Base-by-base conservation (phyloP, 2,329 filamentous ascomycete species). In the Neophaeococcomyces aloes region DNA sequence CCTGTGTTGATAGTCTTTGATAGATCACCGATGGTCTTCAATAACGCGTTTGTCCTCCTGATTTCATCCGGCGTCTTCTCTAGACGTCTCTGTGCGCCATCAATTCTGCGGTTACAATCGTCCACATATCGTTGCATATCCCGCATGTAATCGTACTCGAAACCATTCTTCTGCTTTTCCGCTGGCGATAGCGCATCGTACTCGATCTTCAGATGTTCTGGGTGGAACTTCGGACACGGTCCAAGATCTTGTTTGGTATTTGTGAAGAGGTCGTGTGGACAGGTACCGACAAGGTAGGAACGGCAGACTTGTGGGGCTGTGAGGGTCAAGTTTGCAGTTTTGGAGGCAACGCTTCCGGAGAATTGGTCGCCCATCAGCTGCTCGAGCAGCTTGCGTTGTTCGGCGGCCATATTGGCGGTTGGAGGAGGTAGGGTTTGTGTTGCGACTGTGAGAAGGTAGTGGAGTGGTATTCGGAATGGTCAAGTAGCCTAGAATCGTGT, bases 31-130 rank as follows among this genome's bases (percentile, higher is more conserved):
- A 98, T 96, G 55, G 79, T 71, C 67, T 89, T 91, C 49, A 96
- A 74, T 55, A 96, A 66, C 37, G 82, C 78, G 59, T 94, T 96
- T 2, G 91, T 96, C 70, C 96, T 88, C 19, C 86, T 73, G 54
- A 98, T 95, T 69, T 98, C 91, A 59, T 98, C 91, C 7, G 89
- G 88, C 1, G 91, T 96, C 74, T 96, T 98, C 67, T 98, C 91
- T 46, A 98, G 68, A 41, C 89, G 74, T 40, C 87, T 75, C 70
- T 96, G 89, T 7, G 89, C 87, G 11, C 79, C 74, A 53, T 96
- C 88, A 61, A 98, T 98, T 55, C 88, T 76, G 44, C 87, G 77
- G 64, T 98, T 94, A 70, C 91, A 98, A 54, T 94, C 88, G 59
- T 93, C 86, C 58, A 98, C 91, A 67, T 95, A 94, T 63, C 91